Percentiles rank a stretch among this genome's conserved stretches.
phyloP scores from a whole-genome alignment of 225 moss, liverwort and hornwort species.

The Polytrichum commune region DNA sequence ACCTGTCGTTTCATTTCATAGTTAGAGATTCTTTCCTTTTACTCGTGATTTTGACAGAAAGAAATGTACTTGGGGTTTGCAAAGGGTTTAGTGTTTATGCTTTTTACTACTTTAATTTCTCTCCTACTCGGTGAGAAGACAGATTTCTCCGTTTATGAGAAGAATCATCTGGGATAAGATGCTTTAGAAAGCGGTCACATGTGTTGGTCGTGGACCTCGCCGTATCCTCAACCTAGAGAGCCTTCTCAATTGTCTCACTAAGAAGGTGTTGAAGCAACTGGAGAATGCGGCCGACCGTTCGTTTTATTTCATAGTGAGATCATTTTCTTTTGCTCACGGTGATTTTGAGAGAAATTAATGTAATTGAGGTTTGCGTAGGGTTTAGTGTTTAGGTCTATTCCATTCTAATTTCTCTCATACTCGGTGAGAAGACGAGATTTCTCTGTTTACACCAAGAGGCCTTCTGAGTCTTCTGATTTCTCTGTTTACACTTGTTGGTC shows the following conservation, averaged over 20 bases:
- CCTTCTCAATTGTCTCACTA: conserved; percentile 6
- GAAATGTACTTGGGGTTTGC: neutral
- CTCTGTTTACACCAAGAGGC: neutral
- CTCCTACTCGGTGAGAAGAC: no score
- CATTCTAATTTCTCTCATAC: neutral
- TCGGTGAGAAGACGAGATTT: no score
- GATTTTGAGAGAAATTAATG: neutral
- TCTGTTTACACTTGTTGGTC: neutral
- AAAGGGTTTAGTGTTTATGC: neutral
- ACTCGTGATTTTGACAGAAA: neutral
- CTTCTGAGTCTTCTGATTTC: conserved; percentile 6
- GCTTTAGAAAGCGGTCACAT: neutral
- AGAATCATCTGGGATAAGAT: no score
- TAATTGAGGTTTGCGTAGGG: neutral
- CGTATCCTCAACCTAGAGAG: neutral
- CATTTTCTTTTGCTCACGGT: neutral
- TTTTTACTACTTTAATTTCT: neutral
- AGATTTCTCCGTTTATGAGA: neutral
- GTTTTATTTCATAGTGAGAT: neutral
- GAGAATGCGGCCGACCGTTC: neutral
- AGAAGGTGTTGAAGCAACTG: neutral
- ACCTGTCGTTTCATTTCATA: conserved; percentile 57
- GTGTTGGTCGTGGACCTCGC: neutral
- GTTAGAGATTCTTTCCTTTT: conserved; percentile 19
- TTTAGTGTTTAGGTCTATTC: neutral